Conservation (phyloP, 2,329 filamentous ascomycete species). For the Diplodia seriata region DNA sequence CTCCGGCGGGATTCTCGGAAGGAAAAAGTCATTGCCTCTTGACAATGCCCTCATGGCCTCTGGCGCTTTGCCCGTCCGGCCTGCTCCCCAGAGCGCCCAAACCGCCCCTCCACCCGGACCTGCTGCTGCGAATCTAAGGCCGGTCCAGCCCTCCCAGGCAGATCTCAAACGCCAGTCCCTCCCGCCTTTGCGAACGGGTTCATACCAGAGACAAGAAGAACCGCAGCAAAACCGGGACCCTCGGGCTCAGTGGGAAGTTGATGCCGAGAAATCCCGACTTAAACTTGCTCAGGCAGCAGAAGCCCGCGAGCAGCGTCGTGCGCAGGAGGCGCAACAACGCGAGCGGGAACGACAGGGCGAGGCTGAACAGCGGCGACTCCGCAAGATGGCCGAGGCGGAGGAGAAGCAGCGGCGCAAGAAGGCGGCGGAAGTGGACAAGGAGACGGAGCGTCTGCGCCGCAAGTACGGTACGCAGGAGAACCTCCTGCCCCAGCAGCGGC, state of each 20-base stretch:
- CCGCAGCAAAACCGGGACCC: conserved; percentile 56
- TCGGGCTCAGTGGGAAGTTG: conserved; percentile 60
- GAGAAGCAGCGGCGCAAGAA: conserved; percentile 60
- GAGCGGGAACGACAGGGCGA: conserved; percentile 63
- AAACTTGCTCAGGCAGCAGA: conserved; percentile 17
- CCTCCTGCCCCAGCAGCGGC: conserved; percentile 1
- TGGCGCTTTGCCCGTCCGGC: conserved; percentile 5
- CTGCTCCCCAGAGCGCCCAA: background rate
- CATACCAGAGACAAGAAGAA: conserved; percentile 37
- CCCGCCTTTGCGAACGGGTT: conserved; percentile 41
- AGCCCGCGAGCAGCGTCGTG: conserved; percentile 39
- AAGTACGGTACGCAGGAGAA: conserved; percentile 63
- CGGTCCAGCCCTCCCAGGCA: conserved; percentile 18
- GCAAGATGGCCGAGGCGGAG: conserved; percentile 71
- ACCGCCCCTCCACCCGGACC: conserved; percentile 20
- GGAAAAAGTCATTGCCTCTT: conserved; percentile 45
- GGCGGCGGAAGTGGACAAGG: conserved; percentile 67
- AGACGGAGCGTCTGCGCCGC: conserved; percentile 75
- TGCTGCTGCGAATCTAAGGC: background rate
- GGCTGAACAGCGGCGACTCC: conserved; percentile 66
- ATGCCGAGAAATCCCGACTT: conserved; percentile 57
- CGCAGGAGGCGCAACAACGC: conserved; percentile 54
- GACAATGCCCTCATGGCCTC: conserved; percentile 17
- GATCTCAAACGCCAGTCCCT: conserved; percentile 42
- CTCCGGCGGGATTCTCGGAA: conserved; percentile 43